Conservation (phyloP, 2,329 filamentous ascomycete genomes). For the Verticillium alfalfae region DNA sequence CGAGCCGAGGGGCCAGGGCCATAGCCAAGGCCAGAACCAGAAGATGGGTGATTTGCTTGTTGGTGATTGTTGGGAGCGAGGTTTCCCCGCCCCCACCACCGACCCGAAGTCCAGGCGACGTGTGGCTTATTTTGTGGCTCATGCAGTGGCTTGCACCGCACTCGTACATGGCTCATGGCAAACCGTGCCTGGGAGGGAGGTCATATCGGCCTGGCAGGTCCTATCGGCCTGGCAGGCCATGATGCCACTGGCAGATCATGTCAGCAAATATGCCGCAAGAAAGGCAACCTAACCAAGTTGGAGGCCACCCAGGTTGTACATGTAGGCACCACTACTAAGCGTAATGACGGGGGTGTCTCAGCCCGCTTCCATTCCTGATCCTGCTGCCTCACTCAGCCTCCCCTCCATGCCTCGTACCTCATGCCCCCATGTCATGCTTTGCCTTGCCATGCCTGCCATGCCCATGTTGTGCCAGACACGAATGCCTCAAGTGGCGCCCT, state of each 20-base stretch:
- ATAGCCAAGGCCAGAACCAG: too few relatives aligned
- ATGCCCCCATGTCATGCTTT: too few relatives aligned
- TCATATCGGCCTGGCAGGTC: too few relatives aligned
- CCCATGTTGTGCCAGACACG: too few relatives aligned
- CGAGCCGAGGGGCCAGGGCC: neutral
- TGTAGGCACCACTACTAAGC: neutral
- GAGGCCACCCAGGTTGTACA: neutral
- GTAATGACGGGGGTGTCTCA: neutral
- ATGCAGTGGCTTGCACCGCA: neutral
- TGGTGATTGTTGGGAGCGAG: neutral
- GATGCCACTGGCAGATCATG: too few relatives aligned
- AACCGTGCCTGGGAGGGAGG: too few relatives aligned
- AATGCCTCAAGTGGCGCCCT: too few relatives aligned
- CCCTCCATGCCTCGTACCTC: neutral
- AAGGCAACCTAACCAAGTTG: neutral
- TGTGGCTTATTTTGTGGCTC: neutral
- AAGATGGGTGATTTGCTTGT: too few relatives aligned
- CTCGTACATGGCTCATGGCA: too few relatives aligned
- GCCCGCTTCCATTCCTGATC: neutral
- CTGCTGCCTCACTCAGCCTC: neutral
- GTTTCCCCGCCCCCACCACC: neutral
- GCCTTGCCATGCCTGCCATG: too few relatives aligned
- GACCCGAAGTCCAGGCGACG: neutral
- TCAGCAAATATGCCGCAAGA: too few relatives aligned
- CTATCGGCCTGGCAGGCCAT: too few relatives aligned